Percentiles rank a stretch among this genome's conserved stretches.
These are phyloP conservation scores for Solanum clarkiae DNA, from an alignment of 257 asterid species.

Conservation along the genomic window DNA sequence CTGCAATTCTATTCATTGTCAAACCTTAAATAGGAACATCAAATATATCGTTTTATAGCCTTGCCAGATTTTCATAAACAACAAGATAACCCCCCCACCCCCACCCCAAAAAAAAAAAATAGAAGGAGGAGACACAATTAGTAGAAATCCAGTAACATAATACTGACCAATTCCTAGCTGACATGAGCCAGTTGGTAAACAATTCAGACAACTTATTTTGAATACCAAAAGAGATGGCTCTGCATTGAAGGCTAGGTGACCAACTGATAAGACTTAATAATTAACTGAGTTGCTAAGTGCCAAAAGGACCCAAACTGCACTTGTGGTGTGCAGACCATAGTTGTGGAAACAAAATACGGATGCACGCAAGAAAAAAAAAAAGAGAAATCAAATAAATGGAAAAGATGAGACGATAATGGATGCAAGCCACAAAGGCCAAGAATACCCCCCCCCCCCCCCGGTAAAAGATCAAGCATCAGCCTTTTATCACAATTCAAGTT, in stretches of 20 bases:
- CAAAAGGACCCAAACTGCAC: background rate
- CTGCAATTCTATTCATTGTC: background rate
- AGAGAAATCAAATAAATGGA: background rate
- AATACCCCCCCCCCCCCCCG: too few relatives aligned
- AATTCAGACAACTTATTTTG: background rate
- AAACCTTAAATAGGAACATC: background rate
- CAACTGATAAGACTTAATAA: background rate
- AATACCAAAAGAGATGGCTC: background rate
- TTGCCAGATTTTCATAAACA: background rate
- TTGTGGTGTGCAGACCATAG: background rate
- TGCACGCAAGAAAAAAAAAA: background rate
- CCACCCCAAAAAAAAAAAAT: too few relatives aligned
- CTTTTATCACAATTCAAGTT: background rate
- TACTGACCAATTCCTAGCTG: background rate
- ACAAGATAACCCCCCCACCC: background rate
- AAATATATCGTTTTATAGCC: background rate
- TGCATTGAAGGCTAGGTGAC: background rate
- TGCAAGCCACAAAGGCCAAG: background rate
- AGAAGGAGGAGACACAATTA: background rate
- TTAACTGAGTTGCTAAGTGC: background rate
- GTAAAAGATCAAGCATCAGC: background rate
- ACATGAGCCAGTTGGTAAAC: background rate
- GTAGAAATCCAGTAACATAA: background rate
- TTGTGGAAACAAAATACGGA: background rate
- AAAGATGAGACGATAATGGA: background rate